Base-by-base conservation (phyloP, 257 asterid genomes). In the Vinca minor region DNA sequence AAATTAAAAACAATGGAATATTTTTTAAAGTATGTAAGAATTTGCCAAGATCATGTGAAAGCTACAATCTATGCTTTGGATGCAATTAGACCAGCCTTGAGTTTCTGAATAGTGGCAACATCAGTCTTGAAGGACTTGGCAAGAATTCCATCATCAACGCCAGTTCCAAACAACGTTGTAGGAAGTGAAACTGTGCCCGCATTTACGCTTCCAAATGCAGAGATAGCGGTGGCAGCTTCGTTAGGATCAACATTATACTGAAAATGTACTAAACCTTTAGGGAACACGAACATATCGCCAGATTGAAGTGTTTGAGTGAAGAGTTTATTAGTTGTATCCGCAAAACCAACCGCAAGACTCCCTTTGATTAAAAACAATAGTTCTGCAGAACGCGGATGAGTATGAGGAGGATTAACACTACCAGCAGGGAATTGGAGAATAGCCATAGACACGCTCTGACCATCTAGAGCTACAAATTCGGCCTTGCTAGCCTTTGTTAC, bases 321-420 rank as follows among this genome's bases (percentile, higher is more conserved):
- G 42, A 81, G 82, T 4, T 26, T 34, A 50, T 77, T 77, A 0
- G 58, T 59, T 0, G 84, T 76, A 73, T 70, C 74, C 18, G 81
- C 77, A 8, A 81, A 74, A 36, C 86, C 84, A 23, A 83, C 84
- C 58, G 76, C 69, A 0, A 76, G 20, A 4, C 73, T 18, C 1
- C 73, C 88, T 4, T 32, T 3, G 0, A 76, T 38, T 29, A 80
- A 66, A 48, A 76, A 76, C 60, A 83, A 14, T 4, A 83, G 81
- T 77, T 83, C 86, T 1, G 89, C 59, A 0, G 83, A 64, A 0
- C 86, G 84, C 0, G 86, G 86, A 35, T 83, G 89, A 18, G 79
- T 76, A 73, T 80, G 89, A 29, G 79, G 79, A 0, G 83, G 86
- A 69, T 78, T 80, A 28, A 83, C 79, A 4, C 61, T 68, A 23